phyloP scores from a whole-genome alignment of 2,329 filamentous ascomycete genomes.

The Capronia coronata region DNA sequence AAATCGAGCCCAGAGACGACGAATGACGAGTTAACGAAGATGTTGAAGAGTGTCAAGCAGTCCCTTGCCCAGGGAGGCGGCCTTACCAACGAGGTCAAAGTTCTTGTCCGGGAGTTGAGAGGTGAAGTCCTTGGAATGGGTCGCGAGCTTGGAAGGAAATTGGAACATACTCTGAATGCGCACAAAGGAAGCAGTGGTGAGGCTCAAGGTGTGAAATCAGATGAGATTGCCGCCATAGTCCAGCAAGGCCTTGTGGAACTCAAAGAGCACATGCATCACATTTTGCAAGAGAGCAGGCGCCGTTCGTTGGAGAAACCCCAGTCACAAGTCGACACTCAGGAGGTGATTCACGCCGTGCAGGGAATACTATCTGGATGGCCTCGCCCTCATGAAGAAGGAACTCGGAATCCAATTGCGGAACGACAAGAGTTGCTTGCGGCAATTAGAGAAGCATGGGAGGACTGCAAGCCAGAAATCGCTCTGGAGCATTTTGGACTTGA shows the following conservation, averaged over 20 bases:
- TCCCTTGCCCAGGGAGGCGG: slow-evolving; percentile 83
- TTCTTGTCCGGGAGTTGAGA: slow-evolving; percentile 78
- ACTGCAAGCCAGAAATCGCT: slow-evolving; percentile 88
- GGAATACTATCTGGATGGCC: slow-evolving; percentile 57
- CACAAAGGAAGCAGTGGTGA: slow-evolving; percentile 44
- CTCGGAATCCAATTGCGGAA: slow-evolving; percentile 50
- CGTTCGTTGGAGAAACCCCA: slow-evolving; percentile 59
- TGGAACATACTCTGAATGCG: slow-evolving; percentile 60
- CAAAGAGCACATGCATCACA: slow-evolving; percentile 73
- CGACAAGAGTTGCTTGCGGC: slow-evolving; percentile 81
- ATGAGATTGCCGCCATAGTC: slow-evolving; percentile 70
- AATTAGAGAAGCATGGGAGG: slow-evolving; percentile 85
- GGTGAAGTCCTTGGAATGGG: slow-evolving; percentile 95
- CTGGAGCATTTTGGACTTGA: slow-evolving; percentile 85
- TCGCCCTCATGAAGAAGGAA: slow-evolving; percentile 54
- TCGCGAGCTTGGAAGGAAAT: slow-evolving; percentile 74
- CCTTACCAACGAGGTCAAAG: slow-evolving; percentile 85
- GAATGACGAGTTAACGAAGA: slow-evolving; percentile 72
- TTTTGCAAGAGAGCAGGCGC: slow-evolving; percentile 68
- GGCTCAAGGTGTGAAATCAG: slow-evolving; percentile 48
- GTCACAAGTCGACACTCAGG: slow-evolving; percentile 66
- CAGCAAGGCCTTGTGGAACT: slow-evolving; percentile 74
- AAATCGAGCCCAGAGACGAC: slow-evolving; percentile 38
- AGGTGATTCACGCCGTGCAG: slow-evolving; percentile 79
- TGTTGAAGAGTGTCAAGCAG: slow-evolving; percentile 82